These are phyloP conservation scores for Calonectria naviculata DNA, from an alignment of 2,329 filamentous ascomycete genomes.

Conservation along the genomic window DNA sequence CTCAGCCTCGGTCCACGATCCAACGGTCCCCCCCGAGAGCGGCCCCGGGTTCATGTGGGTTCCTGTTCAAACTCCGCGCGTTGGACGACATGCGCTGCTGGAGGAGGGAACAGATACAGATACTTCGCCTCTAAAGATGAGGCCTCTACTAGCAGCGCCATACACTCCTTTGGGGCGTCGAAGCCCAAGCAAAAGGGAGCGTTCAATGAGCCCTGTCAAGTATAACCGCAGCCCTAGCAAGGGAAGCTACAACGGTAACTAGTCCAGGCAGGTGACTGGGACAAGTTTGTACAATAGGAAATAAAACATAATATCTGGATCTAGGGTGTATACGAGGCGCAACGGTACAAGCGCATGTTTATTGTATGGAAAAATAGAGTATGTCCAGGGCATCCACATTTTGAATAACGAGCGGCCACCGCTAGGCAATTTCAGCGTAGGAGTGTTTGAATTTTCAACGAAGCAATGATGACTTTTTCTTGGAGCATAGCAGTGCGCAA, in stretches of 20 bases:
- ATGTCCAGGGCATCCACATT: not conserved
- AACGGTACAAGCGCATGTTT: constrained; percentile 21
- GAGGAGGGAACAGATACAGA: constrained; percentile 65
- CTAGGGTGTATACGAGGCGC: constrained; percentile 26
- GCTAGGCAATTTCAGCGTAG: not conserved
- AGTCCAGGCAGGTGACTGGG: not conserved
- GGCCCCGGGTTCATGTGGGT: constrained; percentile 61
- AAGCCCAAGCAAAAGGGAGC: constrained; percentile 62
- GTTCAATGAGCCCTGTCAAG: constrained; percentile 62
- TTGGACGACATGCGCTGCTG: constrained; percentile 54
- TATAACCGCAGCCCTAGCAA: constrained; percentile 52
- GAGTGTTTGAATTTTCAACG: not conserved
- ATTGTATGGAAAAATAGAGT: not conserved
- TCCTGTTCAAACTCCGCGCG: constrained; percentile 60
- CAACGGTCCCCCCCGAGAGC: constrained; percentile 42
- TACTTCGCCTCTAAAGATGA: constrained; percentile 56
- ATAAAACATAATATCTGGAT: constrained; percentile 24
- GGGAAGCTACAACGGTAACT: constrained; percentile 23
- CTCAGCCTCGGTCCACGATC: constrained; percentile 32
- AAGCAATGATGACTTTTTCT: not conserved
- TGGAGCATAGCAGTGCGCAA: no score
- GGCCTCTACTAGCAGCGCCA: constrained; percentile 54
- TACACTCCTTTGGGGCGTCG: constrained; percentile 59
- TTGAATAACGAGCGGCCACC: not conserved
- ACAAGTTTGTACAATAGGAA: constrained; percentile 34